Percentiles rank a stretch among this genome's conserved stretches.
Conservation (phyloP, 176 grass and related monocot genomes). For the Zizania latifolia region DNA sequence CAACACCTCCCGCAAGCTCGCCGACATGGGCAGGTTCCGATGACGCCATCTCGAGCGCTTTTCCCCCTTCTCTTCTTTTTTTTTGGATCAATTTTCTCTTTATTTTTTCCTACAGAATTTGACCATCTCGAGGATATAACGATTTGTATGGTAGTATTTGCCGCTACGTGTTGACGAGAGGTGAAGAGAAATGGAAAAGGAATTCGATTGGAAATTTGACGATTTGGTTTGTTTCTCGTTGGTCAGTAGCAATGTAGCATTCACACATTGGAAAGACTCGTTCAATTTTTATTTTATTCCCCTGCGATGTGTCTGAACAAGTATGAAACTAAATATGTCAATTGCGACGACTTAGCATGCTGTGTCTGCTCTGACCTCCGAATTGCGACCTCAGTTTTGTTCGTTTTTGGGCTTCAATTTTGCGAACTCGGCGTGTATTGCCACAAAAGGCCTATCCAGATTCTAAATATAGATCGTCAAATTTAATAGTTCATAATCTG, state of each 20-base stretch:
- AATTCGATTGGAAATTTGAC: not conserved
- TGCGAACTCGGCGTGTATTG: no score
- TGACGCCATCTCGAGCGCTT: constrained; percentile 5
- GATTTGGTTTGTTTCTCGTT: not conserved
- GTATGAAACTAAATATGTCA: not conserved
- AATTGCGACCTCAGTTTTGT: constrained; percentile 23
- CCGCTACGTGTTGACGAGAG: not conserved
- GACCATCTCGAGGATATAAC: constrained; percentile 1
- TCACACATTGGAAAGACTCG: not conserved
- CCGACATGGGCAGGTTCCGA: constrained; percentile 52
- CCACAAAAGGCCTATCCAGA: no score
- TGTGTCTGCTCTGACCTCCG: constrained; percentile 12
- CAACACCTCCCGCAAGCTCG: constrained; percentile 53
- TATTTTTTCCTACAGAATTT: not conserved
- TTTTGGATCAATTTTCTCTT: not conserved
- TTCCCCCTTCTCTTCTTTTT: not conserved
- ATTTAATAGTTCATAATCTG: no score
- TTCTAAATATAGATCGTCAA: no score
- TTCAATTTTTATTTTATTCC: not conserved
- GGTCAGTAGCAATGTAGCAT: not conserved
- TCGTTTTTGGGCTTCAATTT: not conserved
- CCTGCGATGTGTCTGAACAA: not conserved
- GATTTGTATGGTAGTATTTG: constrained; percentile 7
- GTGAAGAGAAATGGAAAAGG: not conserved
- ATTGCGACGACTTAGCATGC: not conserved